These are phyloP conservation scores for Chamaecyparis obtusa DNA, from an alignment of 75 land plant genomes.

Conservation along the genomic window DNA sequence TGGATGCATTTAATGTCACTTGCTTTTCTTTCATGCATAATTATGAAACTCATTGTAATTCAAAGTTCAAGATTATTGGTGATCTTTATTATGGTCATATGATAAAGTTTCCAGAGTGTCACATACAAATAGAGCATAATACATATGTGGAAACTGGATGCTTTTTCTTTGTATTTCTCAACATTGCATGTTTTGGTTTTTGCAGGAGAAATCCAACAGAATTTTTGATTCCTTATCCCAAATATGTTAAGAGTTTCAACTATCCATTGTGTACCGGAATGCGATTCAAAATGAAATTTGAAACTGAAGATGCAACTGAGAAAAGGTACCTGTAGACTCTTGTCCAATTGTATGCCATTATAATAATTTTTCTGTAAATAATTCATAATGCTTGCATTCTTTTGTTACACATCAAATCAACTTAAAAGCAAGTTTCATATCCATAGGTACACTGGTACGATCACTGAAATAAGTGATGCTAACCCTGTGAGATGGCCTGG, in stretches of 20 bases:
- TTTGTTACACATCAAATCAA: neutral
- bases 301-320: conserved; percentile 82
- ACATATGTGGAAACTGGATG: neutral
- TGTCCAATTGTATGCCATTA: neutral
- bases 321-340: conserved; percentile 47
- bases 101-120: neutral
- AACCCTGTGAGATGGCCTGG: conserved; percentile 90
- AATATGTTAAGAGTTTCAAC: conserved; percentile 49
- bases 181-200: conserved; percentile 6
- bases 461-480: conserved; percentile 76
- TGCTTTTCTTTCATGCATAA: neutral
- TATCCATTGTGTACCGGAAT: conserved; percentile 56
- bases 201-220: conserved; percentile 73
- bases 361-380: neutral
- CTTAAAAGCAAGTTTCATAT: conserved; percentile 8
- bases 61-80: neutral
- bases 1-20: neutral
- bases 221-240: conserved; percentile 68
- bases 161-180: neutral
- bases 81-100: neutral
- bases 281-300: conserved; percentile 80
- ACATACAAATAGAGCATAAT: neutral
- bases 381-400: neutral
- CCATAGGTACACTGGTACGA: conserved; percentile 70
- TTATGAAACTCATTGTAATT: neutral